A percentile compares a stretch with the other conserved stretches of the same genome.
phyloP scores from a whole-genome alignment of 192 early-diverging fungal species.

The Backusella macrospora region DNA sequence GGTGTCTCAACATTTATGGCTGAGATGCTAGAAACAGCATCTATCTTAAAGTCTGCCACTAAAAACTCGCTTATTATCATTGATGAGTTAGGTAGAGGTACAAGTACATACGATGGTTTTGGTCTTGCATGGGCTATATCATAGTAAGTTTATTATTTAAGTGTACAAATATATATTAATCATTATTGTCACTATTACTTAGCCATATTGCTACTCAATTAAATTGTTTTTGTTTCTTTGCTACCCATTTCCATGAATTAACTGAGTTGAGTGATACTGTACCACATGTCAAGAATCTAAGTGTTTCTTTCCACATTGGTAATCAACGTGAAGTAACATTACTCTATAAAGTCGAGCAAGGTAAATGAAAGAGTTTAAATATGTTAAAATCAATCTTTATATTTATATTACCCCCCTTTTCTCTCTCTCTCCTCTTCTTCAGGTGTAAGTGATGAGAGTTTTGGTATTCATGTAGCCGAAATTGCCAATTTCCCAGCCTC shows the following conservation, averaged over 20 bases:
- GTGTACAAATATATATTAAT: neutral
- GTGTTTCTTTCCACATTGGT: slow-evolving; percentile 77
- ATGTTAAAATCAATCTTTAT: slow-evolving; percentile 10
- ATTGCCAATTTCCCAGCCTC: slow-evolving; percentile 87
- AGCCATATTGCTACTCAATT: slow-evolving; percentile 34
- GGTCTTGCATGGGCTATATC: slow-evolving; percentile 98
- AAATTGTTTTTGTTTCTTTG: slow-evolving; percentile 33
- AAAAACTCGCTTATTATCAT: slow-evolving; percentile 88
- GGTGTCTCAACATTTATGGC: slow-evolving; percentile 98
- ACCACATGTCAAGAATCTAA: slow-evolving; percentile 80
- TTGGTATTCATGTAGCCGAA: slow-evolving; percentile 98
- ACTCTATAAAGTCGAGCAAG: slow-evolving; percentile 87
- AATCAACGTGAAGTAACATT: slow-evolving; percentile 72
- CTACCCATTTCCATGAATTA: slow-evolving; percentile 98
- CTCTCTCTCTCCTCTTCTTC: neutral
- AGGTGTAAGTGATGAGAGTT: slow-evolving; percentile 93
- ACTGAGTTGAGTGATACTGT: slow-evolving; percentile 78
- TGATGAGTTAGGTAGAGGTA: slow-evolving; percentile 95
- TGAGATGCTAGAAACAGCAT: slow-evolving; percentile 91
- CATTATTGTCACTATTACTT: slow-evolving; percentile 4
- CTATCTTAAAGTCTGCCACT: slow-evolving; percentile 87
- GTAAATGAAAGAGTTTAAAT: slow-evolving; percentile 24
- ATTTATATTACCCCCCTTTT: neutral
- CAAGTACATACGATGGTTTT: slow-evolving; percentile 98
- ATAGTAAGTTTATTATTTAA: slow-evolving; percentile 60